Conservation (phyloP, 2,329 filamentous ascomycete genomes). For the Emydomyces testavorans region DNA sequence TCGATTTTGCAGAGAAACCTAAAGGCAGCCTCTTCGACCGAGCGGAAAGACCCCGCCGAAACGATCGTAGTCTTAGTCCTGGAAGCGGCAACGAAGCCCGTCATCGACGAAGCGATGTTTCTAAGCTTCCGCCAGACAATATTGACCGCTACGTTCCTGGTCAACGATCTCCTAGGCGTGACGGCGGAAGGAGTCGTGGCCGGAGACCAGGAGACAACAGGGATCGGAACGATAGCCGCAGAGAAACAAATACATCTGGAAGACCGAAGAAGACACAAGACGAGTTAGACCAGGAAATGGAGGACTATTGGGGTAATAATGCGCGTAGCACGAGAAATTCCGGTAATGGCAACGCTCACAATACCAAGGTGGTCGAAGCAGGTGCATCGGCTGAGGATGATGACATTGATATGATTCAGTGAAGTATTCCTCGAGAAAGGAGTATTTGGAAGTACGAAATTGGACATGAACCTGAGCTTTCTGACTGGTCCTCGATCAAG, state of each 20-base stretch:
- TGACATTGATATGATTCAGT: conserved; percentile 20
- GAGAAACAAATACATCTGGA: conserved; percentile 36
- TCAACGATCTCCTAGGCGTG: conserved; percentile 33
- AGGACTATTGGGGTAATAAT: conserved; percentile 63
- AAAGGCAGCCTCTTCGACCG: conserved; percentile 55
- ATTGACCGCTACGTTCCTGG: conserved; percentile 74
- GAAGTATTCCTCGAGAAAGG: not conserved
- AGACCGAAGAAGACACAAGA: conserved; percentile 77
- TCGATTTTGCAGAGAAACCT: conserved; percentile 41
- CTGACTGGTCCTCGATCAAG: no score
- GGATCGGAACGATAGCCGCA: conserved; percentile 21
- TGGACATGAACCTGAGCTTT: not conserved
- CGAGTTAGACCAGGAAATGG: conserved; percentile 93
- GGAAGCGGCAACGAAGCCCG: conserved; percentile 25
- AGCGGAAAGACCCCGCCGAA: conserved; percentile 39
- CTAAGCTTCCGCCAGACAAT: conserved; percentile 49
- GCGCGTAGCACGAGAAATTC: not conserved
- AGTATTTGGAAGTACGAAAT: not conserved
- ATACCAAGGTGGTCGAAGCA: not conserved
- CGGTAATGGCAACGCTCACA: conserved; percentile 6
- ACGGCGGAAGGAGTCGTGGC: conserved; percentile 41
- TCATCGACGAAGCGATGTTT: conserved; percentile 42
- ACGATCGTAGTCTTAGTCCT: conserved; percentile 35
- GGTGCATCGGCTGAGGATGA: conserved; percentile 12
- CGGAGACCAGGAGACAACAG: conserved; percentile 34